A percentile compares a stretch with the other conserved stretches of the same genome.
Evolutionary conservation across 2,329 filamentous ascomycete species (phyloP).

Genomic region (Aureobasidium leucospermi): DNA sequence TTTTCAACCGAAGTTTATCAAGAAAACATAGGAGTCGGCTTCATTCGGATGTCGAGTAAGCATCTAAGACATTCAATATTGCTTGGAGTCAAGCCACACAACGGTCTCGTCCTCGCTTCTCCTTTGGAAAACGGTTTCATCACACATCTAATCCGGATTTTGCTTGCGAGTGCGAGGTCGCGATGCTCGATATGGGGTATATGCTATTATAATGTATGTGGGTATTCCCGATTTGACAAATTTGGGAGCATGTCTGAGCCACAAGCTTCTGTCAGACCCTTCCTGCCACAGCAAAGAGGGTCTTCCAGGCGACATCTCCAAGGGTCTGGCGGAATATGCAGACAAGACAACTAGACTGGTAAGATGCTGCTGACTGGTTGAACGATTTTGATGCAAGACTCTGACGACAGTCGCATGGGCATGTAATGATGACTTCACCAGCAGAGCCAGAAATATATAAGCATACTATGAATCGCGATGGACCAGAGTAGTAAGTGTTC

Average conservation of each 20-base stretch:
- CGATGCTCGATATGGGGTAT: not conserved
- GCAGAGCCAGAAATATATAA: not conserved
- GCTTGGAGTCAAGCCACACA: conserved; percentile 10
- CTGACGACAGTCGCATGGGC: not conserved
- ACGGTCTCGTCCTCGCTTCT: not conserved
- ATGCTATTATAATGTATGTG: not conserved
- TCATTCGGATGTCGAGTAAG: conserved; percentile 9
- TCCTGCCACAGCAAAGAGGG: not conserved
- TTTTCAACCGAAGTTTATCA: not conserved
- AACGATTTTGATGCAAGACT: not conserved
- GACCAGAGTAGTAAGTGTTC: not conserved
- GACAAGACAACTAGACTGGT: not conserved
- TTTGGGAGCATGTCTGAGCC: not conserved
- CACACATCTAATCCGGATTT: not conserved
- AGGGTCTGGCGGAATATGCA: no score
- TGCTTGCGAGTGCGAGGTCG: not conserved
- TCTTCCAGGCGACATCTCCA: not conserved
- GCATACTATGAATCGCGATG: not conserved
- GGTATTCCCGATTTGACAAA: not conserved
- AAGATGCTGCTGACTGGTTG: not conserved
- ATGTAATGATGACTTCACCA: not conserved
- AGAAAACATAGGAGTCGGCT: not conserved
- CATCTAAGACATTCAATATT: conserved; percentile 6
- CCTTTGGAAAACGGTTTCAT: not conserved
- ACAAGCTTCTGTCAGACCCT: not conserved